Evolutionary conservation across 1,284 basidiomycete species (phyloP), one percentile per base, ranked within the genome.

Genomic region (Trichosporon inkin): DNA sequence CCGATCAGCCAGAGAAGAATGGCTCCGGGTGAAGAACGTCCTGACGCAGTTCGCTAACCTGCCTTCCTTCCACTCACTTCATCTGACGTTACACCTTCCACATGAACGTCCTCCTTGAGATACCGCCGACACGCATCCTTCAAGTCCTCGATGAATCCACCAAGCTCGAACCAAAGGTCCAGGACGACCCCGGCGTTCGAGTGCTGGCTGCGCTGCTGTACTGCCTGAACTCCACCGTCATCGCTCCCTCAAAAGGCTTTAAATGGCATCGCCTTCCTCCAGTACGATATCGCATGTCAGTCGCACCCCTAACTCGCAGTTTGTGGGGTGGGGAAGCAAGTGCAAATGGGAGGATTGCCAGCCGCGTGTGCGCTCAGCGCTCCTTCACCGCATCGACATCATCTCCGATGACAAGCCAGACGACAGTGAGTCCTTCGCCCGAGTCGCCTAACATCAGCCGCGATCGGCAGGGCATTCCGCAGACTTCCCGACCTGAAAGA

Each of bases 61-160:
- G 44, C 16, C 22, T 49, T 49, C 44, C 44, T 32, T 49, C 22
- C 24, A 28, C 28, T 32, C 44, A 49, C 10, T 16, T 49, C 44
- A 16, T 28, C 22, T 16, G 11, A 38, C 44, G 28, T 10, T 6
- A 28, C 14, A 49, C 28, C 28, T 32, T 32, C 28, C 28, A 13
- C 16, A 49, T 49, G 44, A 22, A 49, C 44, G 22, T 49, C 44
- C 44, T 49, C 22, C 44, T 49, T 19, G 44, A 49, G 16, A 24
- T 24, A 16, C 44, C 44, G n/a, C 22, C n/a, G 6, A 49, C 24
- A 32, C 44, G 44, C 19, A 28, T 49, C 10, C 44, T 49, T 24
- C 24, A 49, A 19, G 22, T 49, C 24, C 44, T 49, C 44, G 16
- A 49, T 24, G 28, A n/a, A 16, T 24, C 44, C 4, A 20, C 16